Evolutionary conservation across 345 rosid species (phyloP), one percentile per base, ranked within the genome.

Genomic region (Ailanthus altissimus): DNA sequence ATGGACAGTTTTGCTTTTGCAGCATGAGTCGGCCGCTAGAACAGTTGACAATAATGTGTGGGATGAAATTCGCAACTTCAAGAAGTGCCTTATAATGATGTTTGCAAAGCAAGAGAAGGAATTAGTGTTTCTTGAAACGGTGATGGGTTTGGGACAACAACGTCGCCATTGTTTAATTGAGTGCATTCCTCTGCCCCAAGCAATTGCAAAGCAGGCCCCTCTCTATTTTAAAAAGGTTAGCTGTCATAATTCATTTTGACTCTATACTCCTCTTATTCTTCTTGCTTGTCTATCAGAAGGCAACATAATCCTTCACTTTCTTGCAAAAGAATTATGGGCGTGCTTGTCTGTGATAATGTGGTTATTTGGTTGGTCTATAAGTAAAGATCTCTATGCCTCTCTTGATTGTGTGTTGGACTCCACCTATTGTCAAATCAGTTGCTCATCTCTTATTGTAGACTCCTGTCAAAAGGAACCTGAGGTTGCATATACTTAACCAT

Each of bases 71-170:
- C 93, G 95, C 5, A 93, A 93, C 67, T 93, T 91, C 86, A 90
- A 96, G 82, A 96, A 93, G 84, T 93, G 99, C 83, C 91, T 96
- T 40, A 90, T 92, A 64, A 90, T 87, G 94, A 88, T 96, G 98
- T 92, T 88, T 81, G 92, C 89, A 4, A 89, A 91, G 87, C 91
- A 92, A 81, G 97, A 90, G 49, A 96, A 91, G 83, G 97, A 92
- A 8, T 73, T 89, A 18, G 85, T 94, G 68, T 96, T 96, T 83
- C 90, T 96, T 53, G 97, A 93, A 82, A 93, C 99, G 0, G 98
- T 96, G 69, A 88, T 92, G 85, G 89, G 90, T 8, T 85, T 96
- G 84, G 86, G 94, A 26, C 90, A 88, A 80, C 98, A 96, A 53
- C 93, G 90, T 5, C 88, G 88, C 23, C 99, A 93, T 77, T 96